Base-by-base conservation (phyloP, 73 alveolate genomes). In the Breviolum minutum region DNA sequence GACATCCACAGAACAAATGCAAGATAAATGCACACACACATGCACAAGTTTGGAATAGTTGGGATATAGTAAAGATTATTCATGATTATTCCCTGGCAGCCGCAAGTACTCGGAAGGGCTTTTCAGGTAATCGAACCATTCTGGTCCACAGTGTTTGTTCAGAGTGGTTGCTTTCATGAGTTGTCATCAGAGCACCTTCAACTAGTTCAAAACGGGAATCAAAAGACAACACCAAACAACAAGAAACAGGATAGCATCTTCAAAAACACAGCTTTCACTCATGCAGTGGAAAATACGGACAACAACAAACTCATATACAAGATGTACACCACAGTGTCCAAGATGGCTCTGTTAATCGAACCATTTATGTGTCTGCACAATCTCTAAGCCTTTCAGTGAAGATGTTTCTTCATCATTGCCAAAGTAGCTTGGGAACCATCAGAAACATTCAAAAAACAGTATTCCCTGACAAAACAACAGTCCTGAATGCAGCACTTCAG, bases 81-180 rank as follows among this genome's bases (percentile, higher is more conserved):
- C n/a, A n/a, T n/a, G n/a, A n/a, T n/a, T n/a, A n/a, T n/a, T n/a
- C n/a, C n/a, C n/a, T n/a, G n/a, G n/a, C n/a, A n/a, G n/a, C n/a
- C n/a, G n/a, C 77, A 68, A 17, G 17, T 22, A 68, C 24, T 68
- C 8, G n/a, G n/a, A 68, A 14, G 17, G 77, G 77, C 77, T 68
- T 22, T 14, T 73, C 83, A 19, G 83, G n/a, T 73, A 73, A 73
- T 73, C 83, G 83, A 73, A 73, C 83, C 83, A 73, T 73, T 73
- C 77, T 19, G 14, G n/a, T 14, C 32, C 83, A 14, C 40, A 14
- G 3, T 32, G 16, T 19, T 10, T 24, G 14, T 24, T 73, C 83
- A 24, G 83, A 27, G 83, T 73, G 83, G 83, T 73, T 73, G 83
- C 83, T 73, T 73, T 73, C 12, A 68, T 10, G 14, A 73, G 83